Evolutionary conservation across 202 grass and related monocot genomes (phyloP).

Genomic region (Setaria viridis): DNA sequence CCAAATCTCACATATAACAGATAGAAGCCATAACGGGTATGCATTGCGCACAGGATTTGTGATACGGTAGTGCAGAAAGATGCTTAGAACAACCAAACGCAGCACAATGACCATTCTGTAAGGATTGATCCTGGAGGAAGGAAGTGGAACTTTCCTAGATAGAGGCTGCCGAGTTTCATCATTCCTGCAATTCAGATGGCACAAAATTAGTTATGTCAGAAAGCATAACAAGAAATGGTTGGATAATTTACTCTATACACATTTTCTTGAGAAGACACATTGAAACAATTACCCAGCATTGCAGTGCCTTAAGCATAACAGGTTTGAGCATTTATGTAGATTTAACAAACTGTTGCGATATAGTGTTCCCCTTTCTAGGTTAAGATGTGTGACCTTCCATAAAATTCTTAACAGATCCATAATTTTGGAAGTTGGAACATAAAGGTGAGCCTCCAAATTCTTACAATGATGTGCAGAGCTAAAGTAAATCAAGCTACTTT

Average conservation of each 20-base stretch:
- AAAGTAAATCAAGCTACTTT: not conserved
- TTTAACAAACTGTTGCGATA: not conserved
- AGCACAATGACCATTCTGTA: constrained; percentile 99
- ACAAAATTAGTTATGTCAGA: constrained; percentile 31
- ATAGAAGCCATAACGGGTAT: constrained; percentile 82
- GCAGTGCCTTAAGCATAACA: not conserved
- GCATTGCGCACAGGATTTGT: constrained; percentile 96
- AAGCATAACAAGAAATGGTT: not conserved
- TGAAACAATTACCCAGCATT: not conserved
- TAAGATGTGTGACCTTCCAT: not conserved
- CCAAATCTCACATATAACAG: constrained; percentile 98
- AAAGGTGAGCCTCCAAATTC: not conserved
- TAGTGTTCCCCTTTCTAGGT: not conserved
- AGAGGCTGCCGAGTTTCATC: constrained; percentile 98
- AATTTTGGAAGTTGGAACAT: not conserved
- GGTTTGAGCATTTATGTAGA: not conserved
- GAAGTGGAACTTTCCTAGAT: constrained; percentile 93
- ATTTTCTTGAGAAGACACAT: constrained; percentile 3
- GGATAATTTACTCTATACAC: not conserved
- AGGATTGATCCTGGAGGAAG: constrained; percentile 95
- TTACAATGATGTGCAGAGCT: not conserved
- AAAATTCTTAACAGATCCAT: constrained; percentile 5
- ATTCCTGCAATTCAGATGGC: constrained; percentile 73
- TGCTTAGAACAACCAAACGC: constrained; percentile 90
- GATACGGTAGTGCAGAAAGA: constrained; percentile 97